Conservation (phyloP, 1,284 basidiomycete genomes). For the Mycena sp. region DNA sequence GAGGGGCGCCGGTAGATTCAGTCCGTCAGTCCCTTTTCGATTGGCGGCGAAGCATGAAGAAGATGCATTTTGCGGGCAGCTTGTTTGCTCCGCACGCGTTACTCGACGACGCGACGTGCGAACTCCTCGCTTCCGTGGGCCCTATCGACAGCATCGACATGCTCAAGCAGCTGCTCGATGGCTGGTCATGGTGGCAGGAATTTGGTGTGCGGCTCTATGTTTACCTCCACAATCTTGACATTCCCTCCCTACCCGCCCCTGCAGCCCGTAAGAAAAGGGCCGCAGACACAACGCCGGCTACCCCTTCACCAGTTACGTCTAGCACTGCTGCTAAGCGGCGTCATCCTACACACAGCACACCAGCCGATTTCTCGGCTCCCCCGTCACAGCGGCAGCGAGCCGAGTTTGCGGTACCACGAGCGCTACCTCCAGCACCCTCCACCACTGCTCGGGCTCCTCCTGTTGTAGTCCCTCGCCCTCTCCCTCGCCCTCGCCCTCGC, state of each 20-base stretch:
- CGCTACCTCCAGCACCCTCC: no score
- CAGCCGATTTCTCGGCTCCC: no score
- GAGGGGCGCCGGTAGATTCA: not conserved
- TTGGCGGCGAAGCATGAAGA: not conserved
- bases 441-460: no score
- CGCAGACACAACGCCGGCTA: no score
- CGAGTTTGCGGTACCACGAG: no score
- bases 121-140: not conserved
- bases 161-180: not conserved
- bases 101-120: slow-evolving; percentile 7
- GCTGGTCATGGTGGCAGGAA: not conserved
- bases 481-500: no score
- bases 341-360: no score
- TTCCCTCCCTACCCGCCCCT: not conserved
- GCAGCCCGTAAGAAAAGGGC: no score
- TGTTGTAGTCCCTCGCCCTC: no score
- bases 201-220: not conserved
- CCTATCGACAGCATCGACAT: not conserved
- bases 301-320: no score
- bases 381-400: no score
- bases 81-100: not conserved
- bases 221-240: not conserved
- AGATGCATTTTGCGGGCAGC: not conserved
- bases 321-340: no score
- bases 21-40: not conserved